Conservation (phyloP, 257 asterid species). For the Solanum rostratum region DNA sequence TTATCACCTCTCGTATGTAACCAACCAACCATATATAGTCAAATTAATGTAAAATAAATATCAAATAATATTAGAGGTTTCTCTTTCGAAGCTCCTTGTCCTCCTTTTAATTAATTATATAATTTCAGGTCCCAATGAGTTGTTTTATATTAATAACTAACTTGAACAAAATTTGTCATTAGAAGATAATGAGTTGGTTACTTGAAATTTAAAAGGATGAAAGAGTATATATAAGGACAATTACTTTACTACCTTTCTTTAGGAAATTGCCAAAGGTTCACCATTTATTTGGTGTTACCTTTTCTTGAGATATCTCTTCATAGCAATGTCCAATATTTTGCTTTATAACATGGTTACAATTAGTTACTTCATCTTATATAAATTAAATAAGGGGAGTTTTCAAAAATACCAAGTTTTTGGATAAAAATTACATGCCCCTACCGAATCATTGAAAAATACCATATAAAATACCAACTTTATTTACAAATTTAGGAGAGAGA, state of each 20-base stretch:
- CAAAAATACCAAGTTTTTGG: too few species aligned
- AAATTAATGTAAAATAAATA: too few species aligned
- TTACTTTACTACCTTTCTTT: not conserved
- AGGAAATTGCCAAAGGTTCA: not conserved
- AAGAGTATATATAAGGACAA: not conserved
- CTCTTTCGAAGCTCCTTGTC: not conserved
- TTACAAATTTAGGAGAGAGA: too few species aligned
- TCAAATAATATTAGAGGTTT: not conserved
- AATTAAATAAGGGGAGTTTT: not conserved
- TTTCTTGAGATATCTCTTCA: not conserved
- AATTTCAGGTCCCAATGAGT: not conserved
- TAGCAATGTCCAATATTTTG: not conserved
- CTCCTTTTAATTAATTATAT: not conserved
- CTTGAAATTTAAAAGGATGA: not conserved
- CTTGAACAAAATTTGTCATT: not conserved
- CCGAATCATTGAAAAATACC: too few species aligned
- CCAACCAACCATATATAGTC: too few species aligned
- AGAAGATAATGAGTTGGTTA: not conserved
- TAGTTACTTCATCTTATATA: not conserved
- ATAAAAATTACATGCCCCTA: too few species aligned
- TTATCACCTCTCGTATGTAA: too few species aligned
- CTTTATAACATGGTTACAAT: not conserved
- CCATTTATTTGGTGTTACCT: not conserved
- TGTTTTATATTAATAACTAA: not conserved
- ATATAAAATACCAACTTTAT: too few species aligned